A percentile compares a stretch with the other conserved stretches of the same genome.
Evolutionary conservation across 78 protist species (phyloP).

Genomic region (Monosiga brevicollis): DNA sequence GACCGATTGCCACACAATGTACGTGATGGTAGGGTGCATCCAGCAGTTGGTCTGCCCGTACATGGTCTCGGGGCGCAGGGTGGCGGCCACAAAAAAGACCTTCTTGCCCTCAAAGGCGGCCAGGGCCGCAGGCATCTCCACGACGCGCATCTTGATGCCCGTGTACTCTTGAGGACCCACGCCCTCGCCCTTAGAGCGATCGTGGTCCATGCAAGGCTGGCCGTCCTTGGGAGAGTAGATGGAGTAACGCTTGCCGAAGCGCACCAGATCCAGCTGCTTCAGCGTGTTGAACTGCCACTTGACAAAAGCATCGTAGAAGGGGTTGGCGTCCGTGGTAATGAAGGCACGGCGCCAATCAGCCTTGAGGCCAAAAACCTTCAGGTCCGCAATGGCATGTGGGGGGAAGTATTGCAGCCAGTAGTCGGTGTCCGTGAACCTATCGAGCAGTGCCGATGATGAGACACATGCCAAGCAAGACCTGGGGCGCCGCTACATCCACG

Average conservation of each 20-base stretch:
- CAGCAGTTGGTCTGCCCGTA: constrained; percentile 99
- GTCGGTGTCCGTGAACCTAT: constrained; percentile 82
- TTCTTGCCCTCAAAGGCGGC: constrained; percentile 19
- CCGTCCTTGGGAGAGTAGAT: constrained; percentile 90
- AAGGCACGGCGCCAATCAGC: constrained; percentile 98
- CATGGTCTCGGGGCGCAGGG: constrained; percentile 99
- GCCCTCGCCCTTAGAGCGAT: constrained; percentile 94
- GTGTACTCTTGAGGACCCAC: constrained; percentile 92
- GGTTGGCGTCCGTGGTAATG: constrained; percentile 97
- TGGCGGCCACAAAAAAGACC: constrained; percentile 91
- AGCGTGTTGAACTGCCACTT: constrained; percentile 93
- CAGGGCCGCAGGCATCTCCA: constrained; percentile 51
- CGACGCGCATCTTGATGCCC: constrained; percentile 76
- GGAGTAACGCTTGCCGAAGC: constrained; percentile 61
- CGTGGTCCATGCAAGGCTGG: constrained; percentile 99
- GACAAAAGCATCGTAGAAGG: constrained; percentile 96
- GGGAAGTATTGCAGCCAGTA: constrained; percentile 98
- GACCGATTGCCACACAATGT: constrained; percentile 76
- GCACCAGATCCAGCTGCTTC: neutral
- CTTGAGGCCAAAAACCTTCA: constrained; percentile 8
- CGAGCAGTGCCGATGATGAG: too few relatives aligned
- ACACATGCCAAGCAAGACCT: too few relatives aligned
- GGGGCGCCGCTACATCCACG: neutral
- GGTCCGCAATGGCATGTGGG: constrained; percentile 61
- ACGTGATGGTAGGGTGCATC: constrained; percentile 82